Conservation (phyloP, 352 stramenopile species). For the Pythium apleroticum region DNA sequence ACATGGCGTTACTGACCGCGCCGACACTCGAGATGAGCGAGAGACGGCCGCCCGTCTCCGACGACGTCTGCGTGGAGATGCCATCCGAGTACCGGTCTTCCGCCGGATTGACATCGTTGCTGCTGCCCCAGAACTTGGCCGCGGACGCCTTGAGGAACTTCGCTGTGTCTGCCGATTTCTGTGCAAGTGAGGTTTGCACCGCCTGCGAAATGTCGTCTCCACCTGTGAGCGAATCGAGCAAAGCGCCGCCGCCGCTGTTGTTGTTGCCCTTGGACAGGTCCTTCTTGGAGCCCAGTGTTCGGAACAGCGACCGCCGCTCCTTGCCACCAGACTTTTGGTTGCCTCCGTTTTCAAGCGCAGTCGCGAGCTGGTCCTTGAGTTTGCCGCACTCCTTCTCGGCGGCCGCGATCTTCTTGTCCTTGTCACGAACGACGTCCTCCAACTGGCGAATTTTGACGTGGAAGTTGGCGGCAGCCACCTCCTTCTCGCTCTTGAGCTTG, state of each 20-base stretch:
- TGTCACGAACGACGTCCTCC: constrained; percentile 75
- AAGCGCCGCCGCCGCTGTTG: constrained; percentile 26
- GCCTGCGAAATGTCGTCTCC: constrained; percentile 42
- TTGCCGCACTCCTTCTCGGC: constrained; percentile 72
- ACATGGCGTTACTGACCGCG: constrained; percentile 57
- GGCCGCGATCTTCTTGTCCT: constrained; percentile 80
- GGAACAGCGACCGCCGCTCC: constrained; percentile 60
- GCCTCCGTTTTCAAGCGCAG: constrained; percentile 24
- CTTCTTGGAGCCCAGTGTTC: constrained; percentile 78
- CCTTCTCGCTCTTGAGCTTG: constrained; percentile 77
- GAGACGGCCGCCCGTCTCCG: constrained; percentile 43
- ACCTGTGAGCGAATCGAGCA: constrained; percentile 33
- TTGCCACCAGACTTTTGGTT: constrained; percentile 39
- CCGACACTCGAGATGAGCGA: constrained; percentile 73
- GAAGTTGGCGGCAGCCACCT: constrained; percentile 68
- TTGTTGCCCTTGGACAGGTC: constrained; percentile 33
- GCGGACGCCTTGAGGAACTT: constrained; percentile 78
- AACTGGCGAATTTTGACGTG: constrained; percentile 84
- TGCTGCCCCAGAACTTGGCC: constrained; percentile 58
- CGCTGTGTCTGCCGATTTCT: constrained; percentile 75
- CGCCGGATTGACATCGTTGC: constrained; percentile 34
- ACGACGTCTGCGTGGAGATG: constrained; percentile 27
- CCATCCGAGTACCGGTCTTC: constrained; percentile 53
- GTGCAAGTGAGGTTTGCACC: constrained; percentile 53
- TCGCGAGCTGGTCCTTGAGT: constrained; percentile 51